These are phyloP conservation scores for Sclerotinia sclerotiorum DNA, from an alignment of 2,329 filamentous ascomycete genomes.

Conservation along the genomic window DNA sequence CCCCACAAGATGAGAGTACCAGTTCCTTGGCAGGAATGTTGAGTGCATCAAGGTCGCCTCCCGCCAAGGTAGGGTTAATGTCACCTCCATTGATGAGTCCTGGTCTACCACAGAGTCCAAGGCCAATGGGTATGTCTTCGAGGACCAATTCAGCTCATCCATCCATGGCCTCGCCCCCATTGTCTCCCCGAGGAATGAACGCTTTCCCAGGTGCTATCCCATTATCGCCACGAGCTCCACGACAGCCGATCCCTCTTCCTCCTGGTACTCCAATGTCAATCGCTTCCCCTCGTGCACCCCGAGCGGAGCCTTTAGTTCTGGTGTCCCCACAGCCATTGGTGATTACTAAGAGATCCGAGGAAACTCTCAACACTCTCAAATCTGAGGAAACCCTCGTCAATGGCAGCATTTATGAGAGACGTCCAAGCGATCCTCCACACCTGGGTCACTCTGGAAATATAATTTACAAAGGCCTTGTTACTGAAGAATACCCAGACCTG, in stretches of 20 bases:
- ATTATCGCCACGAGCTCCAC: conserved; percentile 70
- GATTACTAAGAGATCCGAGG: conserved; percentile 42
- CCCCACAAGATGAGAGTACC: conserved; percentile 42
- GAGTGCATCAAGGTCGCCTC: conserved; percentile 38
- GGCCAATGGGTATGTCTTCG: conserved; percentile 59
- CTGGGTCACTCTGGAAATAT: conserved; percentile 45
- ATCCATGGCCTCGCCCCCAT: conserved; percentile 61
- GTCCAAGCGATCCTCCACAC: conserved; percentile 36
- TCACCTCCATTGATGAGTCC: conserved; percentile 55
- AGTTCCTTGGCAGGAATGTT: conserved; percentile 56
- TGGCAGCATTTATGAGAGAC: conserved; percentile 3
- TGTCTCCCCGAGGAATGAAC: conserved; percentile 60
- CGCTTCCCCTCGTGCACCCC: conserved; percentile 46
- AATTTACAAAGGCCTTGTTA: conserved; percentile 76
- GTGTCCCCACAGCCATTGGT: conserved; percentile 46
- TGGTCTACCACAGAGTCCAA: conserved; percentile 59
- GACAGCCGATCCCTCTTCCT: conserved; percentile 70
- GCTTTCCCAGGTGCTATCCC: conserved; percentile 52
- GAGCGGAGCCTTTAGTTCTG: conserved; percentile 41
- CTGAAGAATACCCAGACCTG: conserved; percentile 83
- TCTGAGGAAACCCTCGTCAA: conserved; percentile 28
- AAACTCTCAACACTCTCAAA: conserved; percentile 31
- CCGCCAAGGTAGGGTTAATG: conserved; percentile 34
- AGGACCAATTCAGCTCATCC: conserved; percentile 46
- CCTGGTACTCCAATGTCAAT: conserved; percentile 66